Base-by-base conservation (phyloP, 2,329 filamentous ascomycete species). In the Periconia digitata region DNA sequence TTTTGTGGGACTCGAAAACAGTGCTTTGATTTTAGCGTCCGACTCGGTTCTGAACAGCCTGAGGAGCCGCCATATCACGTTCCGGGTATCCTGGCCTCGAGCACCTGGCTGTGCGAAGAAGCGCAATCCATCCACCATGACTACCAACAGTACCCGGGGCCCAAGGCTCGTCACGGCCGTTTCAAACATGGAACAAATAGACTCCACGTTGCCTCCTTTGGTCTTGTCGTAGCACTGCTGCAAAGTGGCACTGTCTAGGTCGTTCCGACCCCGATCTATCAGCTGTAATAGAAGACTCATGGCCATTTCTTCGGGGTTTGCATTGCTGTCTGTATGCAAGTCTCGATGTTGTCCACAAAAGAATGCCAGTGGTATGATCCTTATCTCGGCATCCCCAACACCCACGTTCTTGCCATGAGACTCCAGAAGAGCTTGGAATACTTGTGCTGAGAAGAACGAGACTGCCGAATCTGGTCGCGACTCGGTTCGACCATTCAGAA, bases 211-310 rank as follows among this genome's bases (percentile, higher is more conserved):
- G 15, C 40, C 39, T 13, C 24, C 24, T 6, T n/a, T 43, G 20
- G 34, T 29, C 13, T n/a, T 24, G 1, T 38, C 16, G 12, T 36
- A 21, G 21, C 38, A 42, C 15, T 37, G 20, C 17, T 23, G 29
- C 7, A 47, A 17, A 17, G 29, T 16, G 8, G 16, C 34, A 6
- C 16, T n/a, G 8, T 47, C 32, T 10, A 47, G 29, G 23, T 16
- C 3, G 12, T 24, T 16, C n/a, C 32, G 45, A 10, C 15, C 24
- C 17, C 40, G 48, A 20, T 44, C 40, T 3, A 50, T 42, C n/a
- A 50, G 35, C 20, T 50, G 48, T 8, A 50, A 40, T 6, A 50
- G 35, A 10, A 50, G 35, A 40, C 44, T 50, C 48, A 50, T 50
- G 18, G 48, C 48, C 15, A 46, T 23, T 17, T 47, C 48, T 21